phyloP scores from a whole-genome alignment of 225 moss, liverwort and hornwort genomes.

The Neckera pumila region DNA sequence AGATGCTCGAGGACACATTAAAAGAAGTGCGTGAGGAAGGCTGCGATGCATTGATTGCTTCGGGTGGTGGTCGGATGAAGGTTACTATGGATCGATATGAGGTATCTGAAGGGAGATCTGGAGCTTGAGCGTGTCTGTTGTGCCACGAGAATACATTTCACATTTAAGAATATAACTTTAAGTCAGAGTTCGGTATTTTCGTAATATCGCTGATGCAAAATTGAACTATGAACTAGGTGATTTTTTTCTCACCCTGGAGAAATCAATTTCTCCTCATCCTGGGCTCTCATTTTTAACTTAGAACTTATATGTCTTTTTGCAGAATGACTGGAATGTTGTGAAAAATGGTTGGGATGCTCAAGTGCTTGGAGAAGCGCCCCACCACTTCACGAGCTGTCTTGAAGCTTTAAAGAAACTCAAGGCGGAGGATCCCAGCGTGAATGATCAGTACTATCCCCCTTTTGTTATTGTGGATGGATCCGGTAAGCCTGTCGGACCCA shows the following conservation, averaged over 20 bases:
- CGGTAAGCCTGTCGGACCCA: slow-evolving; percentile 42
- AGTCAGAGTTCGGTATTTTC: background rate
- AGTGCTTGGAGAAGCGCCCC: slow-evolving; percentile 76
- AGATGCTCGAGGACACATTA: slow-evolving; percentile 69
- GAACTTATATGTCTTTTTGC: background rate
- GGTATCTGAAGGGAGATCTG: slow-evolving; percentile 21
- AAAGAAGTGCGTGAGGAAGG: slow-evolving; percentile 51
- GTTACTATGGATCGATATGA: slow-evolving; percentile 99
- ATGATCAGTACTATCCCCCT: slow-evolving; percentile 59
- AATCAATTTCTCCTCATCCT: background rate
- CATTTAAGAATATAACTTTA: background rate
- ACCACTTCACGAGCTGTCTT: slow-evolving; percentile 37
- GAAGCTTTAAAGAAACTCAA: slow-evolving; percentile 50
- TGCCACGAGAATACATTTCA: background rate
- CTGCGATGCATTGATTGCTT: slow-evolving; percentile 80
- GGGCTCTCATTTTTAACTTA: background rate
- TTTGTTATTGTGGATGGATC: slow-evolving; percentile 47
- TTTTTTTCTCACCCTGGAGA: background rate
- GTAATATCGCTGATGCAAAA: background rate
- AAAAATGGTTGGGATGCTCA: slow-evolving; percentile 99
- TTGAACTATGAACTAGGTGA: background rate
- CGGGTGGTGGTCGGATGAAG: slow-evolving; percentile 91
- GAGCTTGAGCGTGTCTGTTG: background rate
- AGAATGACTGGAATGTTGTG: slow-evolving; percentile 98
- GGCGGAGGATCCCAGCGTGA: slow-evolving; percentile 37